Base-by-base conservation (phyloP, 345 rosid species). In the Corchorus capsularis region DNA sequence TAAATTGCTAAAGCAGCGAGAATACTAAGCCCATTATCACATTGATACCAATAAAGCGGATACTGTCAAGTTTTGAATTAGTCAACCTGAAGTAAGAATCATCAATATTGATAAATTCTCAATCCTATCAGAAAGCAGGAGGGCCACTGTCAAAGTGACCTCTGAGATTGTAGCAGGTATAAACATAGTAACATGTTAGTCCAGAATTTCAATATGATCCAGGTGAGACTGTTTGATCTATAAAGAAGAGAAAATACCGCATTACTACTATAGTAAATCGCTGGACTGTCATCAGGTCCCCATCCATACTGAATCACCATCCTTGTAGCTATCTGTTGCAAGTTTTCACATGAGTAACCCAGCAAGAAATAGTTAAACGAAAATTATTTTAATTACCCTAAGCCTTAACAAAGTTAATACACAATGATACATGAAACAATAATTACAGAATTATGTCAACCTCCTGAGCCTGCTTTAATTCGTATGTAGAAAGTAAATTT, bases 291-390 rank as follows among this genome's bases (percentile, higher is more conserved):
- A 82, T 94, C 97, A 34, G 98, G 97, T 35, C 97, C 98, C 98
- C 98, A 93, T 13, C 97, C 98, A 78, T 91, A 94, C 74, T 93
- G 97, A 85, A 93, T 91, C 82, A 94, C 97, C 98, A 94, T 94
- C 69, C 97, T 77, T 72, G 98, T 93, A 35, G 97, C 98, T 79
- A 93, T 91, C 97, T 93, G 89, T 83, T 67, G 78, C 72, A 79
- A 82, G 10, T 80, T 66, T 66, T 66, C 71, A 80, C 34, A 83
- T 41, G 45, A 64, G 70, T 64, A 79, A 62, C 73, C 77, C 62
- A 72, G 57, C 49, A 79, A 37, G 19, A 5, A 70, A 75, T 35
- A 13, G 41, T 72, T 72, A 15, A 57, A 72, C 16, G 63, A 43
- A 39, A 59, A 71, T 6, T 6, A 5, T 49, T 61, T 19, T 46